A percentile compares a stretch with the other conserved stretches of the same genome.
Evolutionary conservation across 352 stramenopile genomes (phyloP).

Genomic region (Globisporangium apiculatum): DNA sequence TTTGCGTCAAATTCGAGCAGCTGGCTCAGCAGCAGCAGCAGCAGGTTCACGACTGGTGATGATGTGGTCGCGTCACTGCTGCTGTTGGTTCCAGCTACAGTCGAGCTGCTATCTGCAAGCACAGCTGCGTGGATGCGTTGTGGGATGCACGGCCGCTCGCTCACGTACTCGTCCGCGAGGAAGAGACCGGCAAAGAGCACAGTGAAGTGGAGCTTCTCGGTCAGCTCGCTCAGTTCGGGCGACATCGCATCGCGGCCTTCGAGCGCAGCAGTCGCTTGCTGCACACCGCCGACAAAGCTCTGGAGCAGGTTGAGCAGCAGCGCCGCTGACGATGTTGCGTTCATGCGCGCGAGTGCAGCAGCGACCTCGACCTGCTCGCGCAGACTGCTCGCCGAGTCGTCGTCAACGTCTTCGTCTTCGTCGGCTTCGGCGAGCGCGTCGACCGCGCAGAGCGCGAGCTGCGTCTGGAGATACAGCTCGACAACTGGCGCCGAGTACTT

Average conservation of each 20-base stretch:
- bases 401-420: constrained; percentile 81
- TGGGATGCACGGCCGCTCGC: constrained; percentile 67
- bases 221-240: constrained; percentile 47
- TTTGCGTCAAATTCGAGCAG: constrained; percentile 63
- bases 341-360: constrained; percentile 59
- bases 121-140: constrained; percentile 42
- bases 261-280: constrained; percentile 33
- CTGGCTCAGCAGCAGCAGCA: constrained; percentile 63
- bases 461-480: constrained; percentile 68
- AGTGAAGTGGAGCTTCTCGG: constrained; percentile 77
- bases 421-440: constrained; percentile 65
- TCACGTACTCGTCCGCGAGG: constrained; percentile 71
- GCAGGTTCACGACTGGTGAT: constrained; percentile 44
- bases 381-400: constrained; percentile 54
- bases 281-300: constrained; percentile 38
- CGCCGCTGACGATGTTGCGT: constrained; percentile 36
- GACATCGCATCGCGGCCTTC: constrained; percentile 51
- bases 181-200: constrained; percentile 72
- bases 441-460: constrained; percentile 59
- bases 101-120: not conserved
- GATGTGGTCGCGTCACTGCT: constrained; percentile 3
- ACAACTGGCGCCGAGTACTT: constrained; percentile 58
- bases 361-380: constrained; percentile 70
- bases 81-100: not conserved
- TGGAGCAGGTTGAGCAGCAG: constrained; percentile 60